phyloP scores from a whole-genome alignment of 257 asterid species.

The Scutellaria minor region DNA sequence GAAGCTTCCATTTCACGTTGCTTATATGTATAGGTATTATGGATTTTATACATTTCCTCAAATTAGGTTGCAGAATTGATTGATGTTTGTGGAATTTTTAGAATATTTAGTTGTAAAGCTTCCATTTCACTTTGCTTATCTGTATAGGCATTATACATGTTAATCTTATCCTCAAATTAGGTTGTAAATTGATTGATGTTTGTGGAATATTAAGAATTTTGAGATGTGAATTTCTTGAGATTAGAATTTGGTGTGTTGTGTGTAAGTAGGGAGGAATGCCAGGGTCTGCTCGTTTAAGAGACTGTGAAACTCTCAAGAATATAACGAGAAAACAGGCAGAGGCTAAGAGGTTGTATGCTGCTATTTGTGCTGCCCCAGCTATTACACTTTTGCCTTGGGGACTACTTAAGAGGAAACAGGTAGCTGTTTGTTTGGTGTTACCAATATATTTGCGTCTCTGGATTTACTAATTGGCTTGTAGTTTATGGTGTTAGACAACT shows the following conservation, averaged over 20 bases:
- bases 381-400: constrained; percentile 97
- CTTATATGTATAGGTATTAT: neutral
- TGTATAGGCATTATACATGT: neutral
- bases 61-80: no score
- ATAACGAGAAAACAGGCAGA: constrained; percentile 87
- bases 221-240: constrained; percentile 13
- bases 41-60: no score
- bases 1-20: neutral
- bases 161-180: neutral
- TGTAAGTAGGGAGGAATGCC: constrained; percentile 96
- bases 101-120: neutral
- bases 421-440: constrained; percentile 12
- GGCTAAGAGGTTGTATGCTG: constrained; percentile 72
- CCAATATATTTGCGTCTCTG: neutral
- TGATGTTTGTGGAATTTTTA: neutral
- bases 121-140: neutral
- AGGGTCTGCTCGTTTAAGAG: constrained; percentile 90
- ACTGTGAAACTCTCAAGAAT: constrained; percentile 61
- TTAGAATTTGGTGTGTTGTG: constrained; percentile 19
- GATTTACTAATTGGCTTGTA: constrained; percentile 38
- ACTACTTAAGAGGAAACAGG: constrained; percentile 78
- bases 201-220: neutral
- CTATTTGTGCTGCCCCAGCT: constrained; percentile 98
- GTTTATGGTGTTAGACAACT: constrained; percentile 60
- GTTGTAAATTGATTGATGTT: neutral